Conservation (phyloP, 2,329 filamentous ascomycete genomes). For the Ophiocordyceps camponoti-leonardi region DNA sequence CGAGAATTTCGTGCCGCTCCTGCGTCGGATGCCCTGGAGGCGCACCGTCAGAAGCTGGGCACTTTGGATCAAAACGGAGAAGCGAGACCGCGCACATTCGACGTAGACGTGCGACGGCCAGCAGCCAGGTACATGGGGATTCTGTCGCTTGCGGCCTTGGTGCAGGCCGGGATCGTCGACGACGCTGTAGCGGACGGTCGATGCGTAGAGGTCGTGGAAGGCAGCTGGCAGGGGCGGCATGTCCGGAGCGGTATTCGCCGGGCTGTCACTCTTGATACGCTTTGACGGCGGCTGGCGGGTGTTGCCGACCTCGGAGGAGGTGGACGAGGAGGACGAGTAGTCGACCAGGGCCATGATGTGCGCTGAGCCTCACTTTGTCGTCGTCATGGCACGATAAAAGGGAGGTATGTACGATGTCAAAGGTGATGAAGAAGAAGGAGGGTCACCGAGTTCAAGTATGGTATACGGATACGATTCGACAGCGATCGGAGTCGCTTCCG, state of each 20-base stretch:
- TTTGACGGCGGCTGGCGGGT: slow-evolving; percentile 8
- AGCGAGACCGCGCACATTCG: slow-evolving; percentile 52
- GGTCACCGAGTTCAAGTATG: too few relatives aligned
- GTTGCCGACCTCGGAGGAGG: slow-evolving; percentile 8
- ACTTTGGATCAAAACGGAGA: too few relatives aligned
- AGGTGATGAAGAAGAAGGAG: too few relatives aligned
- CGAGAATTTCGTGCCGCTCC: slow-evolving; percentile 29
- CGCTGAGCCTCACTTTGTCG: not conserved
- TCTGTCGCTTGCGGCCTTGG: slow-evolving; percentile 64
- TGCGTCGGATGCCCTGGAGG: slow-evolving; percentile 34
- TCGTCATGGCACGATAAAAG: too few relatives aligned
- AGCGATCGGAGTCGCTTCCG: too few relatives aligned
- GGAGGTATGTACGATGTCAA: too few relatives aligned
- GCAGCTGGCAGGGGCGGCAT: slow-evolving; percentile 60
- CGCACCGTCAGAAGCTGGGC: not conserved
- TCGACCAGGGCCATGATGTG: slow-evolving; percentile 42
- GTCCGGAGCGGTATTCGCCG: slow-evolving; percentile 5
- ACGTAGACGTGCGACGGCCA: slow-evolving; percentile 91
- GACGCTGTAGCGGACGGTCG: slow-evolving; percentile 58
- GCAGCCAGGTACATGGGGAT: slow-evolving; percentile 71
- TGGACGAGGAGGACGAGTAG: slow-evolving; percentile 36
- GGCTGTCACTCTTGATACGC: slow-evolving; percentile 1
- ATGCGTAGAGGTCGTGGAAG: slow-evolving; percentile 84
- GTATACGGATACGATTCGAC: too few relatives aligned
- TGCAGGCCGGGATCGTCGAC: slow-evolving; percentile 73